Percentiles rank a stretch among this genome's conserved stretches.
These are phyloP conservation scores for Raphanus raphanistrum DNA, from an alignment of 345 rosid genomes.

Conservation along the genomic window DNA sequence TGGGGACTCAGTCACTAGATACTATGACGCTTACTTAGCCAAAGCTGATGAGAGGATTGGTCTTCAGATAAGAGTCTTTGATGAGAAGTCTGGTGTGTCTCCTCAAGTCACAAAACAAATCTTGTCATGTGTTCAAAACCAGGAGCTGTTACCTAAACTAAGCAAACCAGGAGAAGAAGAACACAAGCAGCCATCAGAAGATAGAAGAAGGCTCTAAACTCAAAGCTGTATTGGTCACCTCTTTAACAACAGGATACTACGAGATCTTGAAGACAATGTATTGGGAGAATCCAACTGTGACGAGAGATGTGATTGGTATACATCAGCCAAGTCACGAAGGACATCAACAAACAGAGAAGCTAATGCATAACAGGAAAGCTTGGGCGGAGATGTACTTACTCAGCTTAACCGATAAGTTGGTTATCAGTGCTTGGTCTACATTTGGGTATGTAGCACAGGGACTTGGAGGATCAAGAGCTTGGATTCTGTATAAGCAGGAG, in stretches of 20 bases:
- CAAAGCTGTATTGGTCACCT: slow-evolving; percentile 62
- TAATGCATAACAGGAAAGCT: slow-evolving; percentile 63
- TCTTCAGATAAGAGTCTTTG: slow-evolving; percentile 65
- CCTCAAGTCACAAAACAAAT: slow-evolving; percentile 56
- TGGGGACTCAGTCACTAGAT: slow-evolving; percentile 78
- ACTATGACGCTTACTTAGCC: slow-evolving; percentile 58
- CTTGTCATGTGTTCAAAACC: slow-evolving; percentile 48
- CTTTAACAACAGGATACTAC: slow-evolving; percentile 54
- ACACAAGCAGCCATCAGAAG: slow-evolving; percentile 24
- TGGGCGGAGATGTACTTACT: slow-evolving; percentile 78
- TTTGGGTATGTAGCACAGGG: slow-evolving; percentile 82
- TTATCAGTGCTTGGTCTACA: slow-evolving; percentile 76
- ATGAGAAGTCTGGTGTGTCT: slow-evolving; percentile 48
- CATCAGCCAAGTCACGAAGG: slow-evolving; percentile 77
- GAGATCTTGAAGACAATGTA: slow-evolving; percentile 55
- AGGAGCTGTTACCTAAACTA: slow-evolving; percentile 54
- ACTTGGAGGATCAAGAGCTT: slow-evolving; percentile 66
- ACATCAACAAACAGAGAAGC: slow-evolving; percentile 59
- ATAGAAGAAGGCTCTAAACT: slow-evolving; percentile 35
- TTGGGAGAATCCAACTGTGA: slow-evolving; percentile 62
- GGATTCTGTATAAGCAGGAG: slow-evolving; percentile 66
- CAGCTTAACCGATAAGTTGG: slow-evolving; percentile 52
- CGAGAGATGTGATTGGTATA: slow-evolving; percentile 54
- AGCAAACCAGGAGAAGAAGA: slow-evolving; percentile 26
- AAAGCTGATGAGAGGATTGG: slow-evolving; percentile 69